These are phyloP conservation scores for Phytophthora sansomeana DNA, from an alignment of 352 stramenopile species.

Conservation along the genomic window DNA sequence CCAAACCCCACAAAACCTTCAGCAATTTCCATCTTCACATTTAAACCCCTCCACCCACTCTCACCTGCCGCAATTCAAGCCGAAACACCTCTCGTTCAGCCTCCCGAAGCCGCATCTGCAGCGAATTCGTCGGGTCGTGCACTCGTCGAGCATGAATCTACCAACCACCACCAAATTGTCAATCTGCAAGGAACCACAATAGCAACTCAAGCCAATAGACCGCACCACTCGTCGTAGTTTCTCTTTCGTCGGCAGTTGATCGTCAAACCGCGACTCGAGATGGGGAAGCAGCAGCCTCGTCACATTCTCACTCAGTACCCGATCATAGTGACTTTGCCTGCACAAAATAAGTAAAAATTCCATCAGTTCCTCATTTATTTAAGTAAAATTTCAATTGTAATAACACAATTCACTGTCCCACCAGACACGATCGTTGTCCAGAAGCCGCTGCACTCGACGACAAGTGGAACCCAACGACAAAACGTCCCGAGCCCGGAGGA, in stretches of 20 bases:
- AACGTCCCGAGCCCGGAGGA: conserved; percentile 46
- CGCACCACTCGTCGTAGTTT: conserved; percentile 56
- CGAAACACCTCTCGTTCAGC: conserved; percentile 50
- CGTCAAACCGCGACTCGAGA: conserved; percentile 21
- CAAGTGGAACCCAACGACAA: conserved; percentile 48
- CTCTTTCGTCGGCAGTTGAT: conserved; percentile 30
- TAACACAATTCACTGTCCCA: conserved; percentile 16
- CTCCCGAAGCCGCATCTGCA: conserved; percentile 54
- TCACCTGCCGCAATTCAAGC: conserved; percentile 46
- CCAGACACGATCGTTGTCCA: conserved; percentile 57
- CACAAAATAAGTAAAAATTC: background rate
- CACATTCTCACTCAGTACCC: conserved; percentile 36
- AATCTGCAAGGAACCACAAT: background rate
- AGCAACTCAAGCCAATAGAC: background rate
- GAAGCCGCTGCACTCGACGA: conserved; percentile 46
- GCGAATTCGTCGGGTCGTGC: conserved; percentile 56
- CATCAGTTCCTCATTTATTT: background rate
- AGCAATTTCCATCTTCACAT: background rate
- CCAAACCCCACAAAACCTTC: background rate
- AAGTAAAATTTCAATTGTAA: too few species aligned
- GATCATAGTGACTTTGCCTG: conserved; percentile 49
- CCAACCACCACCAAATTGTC: background rate
- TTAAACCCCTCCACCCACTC: background rate
- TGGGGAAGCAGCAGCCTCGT: conserved; percentile 47
- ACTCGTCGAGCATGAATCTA: conserved; percentile 55